Evolutionary conservation across 805 yeast genomes (phyloP).

Genomic region (Wickerhamomyces ciferrii): DNA sequence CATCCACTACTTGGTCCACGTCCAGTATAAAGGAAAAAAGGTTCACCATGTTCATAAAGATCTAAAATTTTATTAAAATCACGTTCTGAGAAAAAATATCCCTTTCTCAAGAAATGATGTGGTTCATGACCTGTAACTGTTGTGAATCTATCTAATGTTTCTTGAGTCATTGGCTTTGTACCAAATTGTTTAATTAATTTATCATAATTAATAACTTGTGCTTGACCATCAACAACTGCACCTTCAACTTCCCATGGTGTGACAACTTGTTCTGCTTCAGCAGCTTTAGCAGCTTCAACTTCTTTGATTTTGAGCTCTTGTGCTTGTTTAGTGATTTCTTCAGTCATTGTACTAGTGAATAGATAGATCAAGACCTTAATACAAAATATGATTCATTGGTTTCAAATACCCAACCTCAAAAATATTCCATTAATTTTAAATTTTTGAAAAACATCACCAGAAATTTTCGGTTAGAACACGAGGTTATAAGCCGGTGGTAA

Average conservation of each 20-base stretch:
- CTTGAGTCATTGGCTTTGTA: slow-evolving; percentile 64
- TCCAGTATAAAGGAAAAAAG: slow-evolving; percentile 93
- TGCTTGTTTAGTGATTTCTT: background rate
- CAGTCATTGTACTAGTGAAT: background rate
- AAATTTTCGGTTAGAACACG: too few species aligned
- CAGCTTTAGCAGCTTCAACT: slow-evolving; percentile 25
- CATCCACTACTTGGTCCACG: slow-evolving; percentile 95
- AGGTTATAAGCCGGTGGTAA: too few species aligned
- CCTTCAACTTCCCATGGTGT: slow-evolving; percentile 99
- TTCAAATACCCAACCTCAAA: background rate
- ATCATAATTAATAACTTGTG: slow-evolving; percentile 89
- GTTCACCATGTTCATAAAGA: slow-evolving; percentile 90
- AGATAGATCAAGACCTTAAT: background rate
- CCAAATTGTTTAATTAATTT: slow-evolving; percentile 86
- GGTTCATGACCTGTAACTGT: slow-evolving; percentile 86
- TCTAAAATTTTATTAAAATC: slow-evolving; percentile 76
- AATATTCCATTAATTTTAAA: background rate
- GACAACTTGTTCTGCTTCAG: slow-evolving; percentile 22
- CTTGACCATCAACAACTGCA: slow-evolving; percentile 90
- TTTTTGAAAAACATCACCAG: too few species aligned
- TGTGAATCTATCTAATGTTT: slow-evolving; percentile 70
- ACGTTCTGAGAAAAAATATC: slow-evolving; percentile 89
- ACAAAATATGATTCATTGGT: background rate
- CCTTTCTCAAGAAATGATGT: slow-evolving; percentile 85
- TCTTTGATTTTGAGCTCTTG: background rate